These are phyloP conservation scores for Glycine tomentella DNA, from an alignment of 306 rosid genomes.

Conservation along the genomic window DNA sequence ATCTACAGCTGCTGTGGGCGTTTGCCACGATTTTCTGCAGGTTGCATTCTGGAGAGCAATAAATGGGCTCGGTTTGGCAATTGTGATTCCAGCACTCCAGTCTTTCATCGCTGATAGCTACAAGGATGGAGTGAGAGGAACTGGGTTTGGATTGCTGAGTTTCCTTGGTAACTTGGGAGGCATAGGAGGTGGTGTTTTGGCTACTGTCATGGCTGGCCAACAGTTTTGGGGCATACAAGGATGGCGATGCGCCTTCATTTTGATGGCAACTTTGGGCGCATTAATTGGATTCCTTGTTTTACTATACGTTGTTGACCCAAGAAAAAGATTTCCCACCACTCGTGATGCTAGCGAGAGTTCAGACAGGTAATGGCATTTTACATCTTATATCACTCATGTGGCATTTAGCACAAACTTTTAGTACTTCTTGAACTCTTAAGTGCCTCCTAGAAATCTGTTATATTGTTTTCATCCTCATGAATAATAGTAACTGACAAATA, in stretches of 20 bases:
- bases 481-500: too few species aligned
- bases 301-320: slow-evolving; percentile 78
- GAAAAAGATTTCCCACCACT: slow-evolving; percentile 44
- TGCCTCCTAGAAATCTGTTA: slow-evolving; percentile 30
- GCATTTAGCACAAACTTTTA: too few species aligned
- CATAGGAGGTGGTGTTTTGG: slow-evolving; percentile 94
- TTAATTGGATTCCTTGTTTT: slow-evolving; percentile 83
- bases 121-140: slow-evolving; percentile 76
- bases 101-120: slow-evolving; percentile 97
- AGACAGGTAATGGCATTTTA: slow-evolving; percentile 57
- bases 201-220: slow-evolving; percentile 94
- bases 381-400: too few species aligned
- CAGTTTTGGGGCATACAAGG: slow-evolving; percentile 77
- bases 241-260: slow-evolving; percentile 85
- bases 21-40: slow-evolving; percentile 66
- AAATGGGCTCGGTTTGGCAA: slow-evolving; percentile 94
- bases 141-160: slow-evolving; percentile 85
- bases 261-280: slow-evolving; percentile 84
- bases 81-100: slow-evolving; percentile 97
- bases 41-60: slow-evolving; percentile 93
- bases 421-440: neutral
- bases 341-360: slow-evolving; percentile 48
- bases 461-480: slow-evolving; percentile 31
- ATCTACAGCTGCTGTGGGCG: slow-evolving; percentile 93
- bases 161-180: slow-evolving; percentile 85